Evolutionary conservation across 129 eudicot genomes (phyloP), one percentile per base, ranked within the genome.

Genomic region (Artemisia annua): DNA sequence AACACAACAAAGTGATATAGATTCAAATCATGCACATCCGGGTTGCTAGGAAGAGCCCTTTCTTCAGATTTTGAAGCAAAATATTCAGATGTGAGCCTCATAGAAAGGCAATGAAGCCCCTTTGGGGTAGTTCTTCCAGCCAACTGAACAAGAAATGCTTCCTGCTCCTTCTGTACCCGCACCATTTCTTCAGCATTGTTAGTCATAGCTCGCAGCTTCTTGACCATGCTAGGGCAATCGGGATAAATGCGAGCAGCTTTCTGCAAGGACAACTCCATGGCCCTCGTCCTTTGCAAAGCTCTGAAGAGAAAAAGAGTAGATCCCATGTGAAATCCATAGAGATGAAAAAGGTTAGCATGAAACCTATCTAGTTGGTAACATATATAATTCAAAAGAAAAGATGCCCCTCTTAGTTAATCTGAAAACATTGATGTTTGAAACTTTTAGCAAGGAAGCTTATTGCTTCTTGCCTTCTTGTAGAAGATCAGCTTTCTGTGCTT

Each of bases 91-190:
- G 90, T 88, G 70, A 91, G 85, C 80, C 88, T 82, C 97, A 91
- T 88, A 35, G 97, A 91, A 67, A 91, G 95, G 79, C 97, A 91
- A 51, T 91, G 97, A 59, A 88, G 88, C 73, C 97, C 92, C 71
- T 88, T 91, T 7, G 97, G 95, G 7, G 90, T 88, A 48, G 97
- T 91, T 78, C 97, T 84, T 70, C 87, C 97, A 32, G 95, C 88
- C 74, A 91, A 83, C 77, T 77, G 87, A 65, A 77, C 70, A 19
- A 91, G 87, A 79, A 87, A 91, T 26, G 77, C 61, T 72, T 81
- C 86, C 73, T 87, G 95, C 18, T 75, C 80, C 79, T 81, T 85
- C 44, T 88, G 91, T 52, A 78, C 74, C 54, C 85, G 83, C 24
- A 88, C 81, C 75, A 82, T 76, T 67, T 91, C 92, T 78, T 91